Evolutionary conservation across 2,329 filamentous ascomycete genomes (phyloP), one percentile per base, ranked within the genome.

Genomic region (Aspergillus luchuensis): DNA sequence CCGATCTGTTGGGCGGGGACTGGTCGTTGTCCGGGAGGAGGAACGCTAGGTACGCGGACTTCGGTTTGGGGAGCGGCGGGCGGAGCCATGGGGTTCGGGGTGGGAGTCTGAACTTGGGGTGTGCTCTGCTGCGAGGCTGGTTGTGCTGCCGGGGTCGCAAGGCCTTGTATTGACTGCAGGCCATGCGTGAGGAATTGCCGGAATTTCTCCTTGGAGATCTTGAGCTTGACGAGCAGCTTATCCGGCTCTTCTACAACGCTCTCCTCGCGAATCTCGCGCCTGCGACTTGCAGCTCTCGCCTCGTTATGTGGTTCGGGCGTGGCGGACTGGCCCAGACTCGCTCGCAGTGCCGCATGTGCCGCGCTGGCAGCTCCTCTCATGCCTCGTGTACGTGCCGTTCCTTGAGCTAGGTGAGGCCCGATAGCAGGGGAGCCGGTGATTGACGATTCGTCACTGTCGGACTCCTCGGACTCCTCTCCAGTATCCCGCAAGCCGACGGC

Each of bases 301-400:
- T 97, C 92, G 69, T 91, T 87, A 67, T 82, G 78, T 48, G 82
- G 84, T 74, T 98, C 95, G 3, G 95, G 95, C 0, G 95, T 98
- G 73, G 93, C 91, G 33, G 94, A 97, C 62, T 95, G 89, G 53
- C 88, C 87, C 53, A 91, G 74, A 58, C 84, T 79, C 65, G 91
- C 89, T 64, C 85, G 80, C 87, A 98, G 94, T 58, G 93, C 90
- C 65, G 92, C 91, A 72, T 94, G 91, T 4, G 94, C 94, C 47
- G 89, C 90, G 25, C 88, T 89, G 15, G 94, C 94, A 15, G 94
- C 94, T 56, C 92, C 92, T 59, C 94, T 89, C 86, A 97, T 92
- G 52, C 90, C 90, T 73, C 94, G 86, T 8, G 92, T 97, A 64
- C 94, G 86, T 39, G 92, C 89, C 1, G 93, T 97, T 49, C 91